These are phyloP conservation scores for Aegilops speltoides DNA, from an alignment of 176 grass and related monocot species.

Conservation along the genomic window DNA sequence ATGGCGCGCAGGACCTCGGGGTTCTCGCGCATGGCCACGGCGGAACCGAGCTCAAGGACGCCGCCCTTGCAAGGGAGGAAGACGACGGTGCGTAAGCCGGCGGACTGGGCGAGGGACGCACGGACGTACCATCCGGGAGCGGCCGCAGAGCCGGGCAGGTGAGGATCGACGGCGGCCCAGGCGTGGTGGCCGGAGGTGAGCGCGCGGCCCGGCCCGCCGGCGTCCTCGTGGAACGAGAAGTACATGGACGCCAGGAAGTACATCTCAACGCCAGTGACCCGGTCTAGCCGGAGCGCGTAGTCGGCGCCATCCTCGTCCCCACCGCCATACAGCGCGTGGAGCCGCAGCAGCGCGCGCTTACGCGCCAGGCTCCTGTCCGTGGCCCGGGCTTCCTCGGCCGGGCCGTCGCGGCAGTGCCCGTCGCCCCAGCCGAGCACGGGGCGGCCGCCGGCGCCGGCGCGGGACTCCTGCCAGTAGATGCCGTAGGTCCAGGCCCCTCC, in stretches of 20 bases:
- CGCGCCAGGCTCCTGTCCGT: slow-evolving; percentile 35
- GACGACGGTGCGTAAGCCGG: slow-evolving; percentile 69
- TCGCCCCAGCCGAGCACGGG: slow-evolving; percentile 79
- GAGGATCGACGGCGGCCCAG: slow-evolving; percentile 51
- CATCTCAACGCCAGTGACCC: slow-evolving; percentile 71
- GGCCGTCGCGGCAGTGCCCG: slow-evolving; percentile 74
- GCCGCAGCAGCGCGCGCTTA: slow-evolving; percentile 76
- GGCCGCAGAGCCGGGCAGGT: not conserved
- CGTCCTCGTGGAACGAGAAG: slow-evolving; percentile 63
- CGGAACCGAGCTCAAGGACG: slow-evolving; percentile 78
- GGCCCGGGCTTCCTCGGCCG: not conserved
- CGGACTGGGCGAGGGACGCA: slow-evolving; percentile 50
- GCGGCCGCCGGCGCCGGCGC: slow-evolving; percentile 21
- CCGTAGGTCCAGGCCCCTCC: slow-evolving; percentile 56
- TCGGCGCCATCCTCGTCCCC: slow-evolving; percentile 65
- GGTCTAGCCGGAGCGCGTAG: slow-evolving; percentile 62
- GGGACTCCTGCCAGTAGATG: slow-evolving; percentile 88
- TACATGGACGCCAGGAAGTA: slow-evolving; percentile 97
- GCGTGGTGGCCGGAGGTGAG: slow-evolving; percentile 49
- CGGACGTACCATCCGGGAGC: slow-evolving; percentile 60
- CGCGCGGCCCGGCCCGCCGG: slow-evolving; percentile 58
- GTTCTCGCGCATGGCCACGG: slow-evolving; percentile 48
- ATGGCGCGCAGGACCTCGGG: slow-evolving; percentile 48
- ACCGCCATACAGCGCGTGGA: slow-evolving; percentile 62
- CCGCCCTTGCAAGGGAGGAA: slow-evolving; percentile 66